Conservation (phyloP, 345 rosid genomes). For the Eucalyptus globulus region DNA sequence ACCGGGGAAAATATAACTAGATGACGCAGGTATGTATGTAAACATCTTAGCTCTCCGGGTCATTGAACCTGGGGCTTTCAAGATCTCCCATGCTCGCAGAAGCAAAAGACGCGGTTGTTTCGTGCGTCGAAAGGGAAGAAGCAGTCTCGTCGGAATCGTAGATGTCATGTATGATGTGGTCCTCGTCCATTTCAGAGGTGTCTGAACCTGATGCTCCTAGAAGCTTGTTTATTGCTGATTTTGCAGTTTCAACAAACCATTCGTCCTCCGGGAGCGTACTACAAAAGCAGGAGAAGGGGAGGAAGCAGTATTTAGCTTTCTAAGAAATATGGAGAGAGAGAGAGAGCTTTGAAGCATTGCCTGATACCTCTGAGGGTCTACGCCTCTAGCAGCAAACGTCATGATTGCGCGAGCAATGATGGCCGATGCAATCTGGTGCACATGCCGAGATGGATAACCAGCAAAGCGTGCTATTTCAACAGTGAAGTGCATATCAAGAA, state of each 20-base stretch:
- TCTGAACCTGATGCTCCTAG: constrained; percentile 78
- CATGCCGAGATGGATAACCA: constrained; percentile 77
- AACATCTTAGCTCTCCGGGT: constrained; percentile 39
- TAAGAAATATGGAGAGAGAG: not conserved
- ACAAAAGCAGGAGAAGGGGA: not conserved
- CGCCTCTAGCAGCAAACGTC: constrained; percentile 72
- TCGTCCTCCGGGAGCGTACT: constrained; percentile 73
- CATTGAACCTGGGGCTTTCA: constrained; percentile 62
- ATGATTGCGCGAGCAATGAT: constrained; percentile 78
- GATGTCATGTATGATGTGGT: constrained; percentile 40
- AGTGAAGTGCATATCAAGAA: constrained; percentile 99
- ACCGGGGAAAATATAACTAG: not conserved
- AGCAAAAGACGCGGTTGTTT: constrained; percentile 68
- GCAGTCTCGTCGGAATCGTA: constrained; percentile 46
- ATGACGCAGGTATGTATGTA: not conserved
- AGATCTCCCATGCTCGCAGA: constrained; percentile 97
- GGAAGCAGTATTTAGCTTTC: not conserved
- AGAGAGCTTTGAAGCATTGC: not conserved
- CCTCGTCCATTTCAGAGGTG: constrained; percentile 54
- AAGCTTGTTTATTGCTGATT: constrained; percentile 71
- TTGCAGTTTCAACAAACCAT: constrained; percentile 96
- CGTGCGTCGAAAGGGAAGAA: constrained; percentile 60
- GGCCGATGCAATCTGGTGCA: constrained; percentile 78
- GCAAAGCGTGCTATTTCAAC: constrained; percentile 97
- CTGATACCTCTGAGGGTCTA: constrained; percentile 69